Conservation (phyloP, 208 protist genomes). For the Herpetomonas tarakana region DNA sequence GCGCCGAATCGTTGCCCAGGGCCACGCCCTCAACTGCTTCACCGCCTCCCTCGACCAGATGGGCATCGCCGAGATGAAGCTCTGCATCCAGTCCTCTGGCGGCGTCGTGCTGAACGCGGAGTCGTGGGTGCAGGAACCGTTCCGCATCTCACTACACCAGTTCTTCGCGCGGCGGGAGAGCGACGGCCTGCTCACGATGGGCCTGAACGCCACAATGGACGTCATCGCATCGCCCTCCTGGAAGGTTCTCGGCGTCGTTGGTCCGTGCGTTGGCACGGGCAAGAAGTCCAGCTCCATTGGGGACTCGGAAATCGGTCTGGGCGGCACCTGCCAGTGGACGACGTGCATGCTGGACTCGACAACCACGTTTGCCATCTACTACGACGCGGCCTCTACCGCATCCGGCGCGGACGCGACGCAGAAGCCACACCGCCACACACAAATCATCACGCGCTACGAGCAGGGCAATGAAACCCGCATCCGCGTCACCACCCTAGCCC, state of each 20-base stretch:
- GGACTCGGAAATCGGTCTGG: constrained; percentile 94
- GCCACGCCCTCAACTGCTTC: constrained; percentile 97
- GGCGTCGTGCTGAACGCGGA: constrained; percentile 96
- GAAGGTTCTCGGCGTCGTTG: constrained; percentile 95
- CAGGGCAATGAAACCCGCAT: constrained; percentile 69
- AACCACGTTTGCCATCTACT: constrained; percentile 96
- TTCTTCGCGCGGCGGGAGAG: constrained; percentile 77
- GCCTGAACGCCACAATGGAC: constrained; percentile 95
- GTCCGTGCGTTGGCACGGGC: constrained; percentile 87
- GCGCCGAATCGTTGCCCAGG: constrained; percentile 88
- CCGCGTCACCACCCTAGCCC: constrained; percentile 87
- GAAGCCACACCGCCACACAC: constrained; percentile 68
- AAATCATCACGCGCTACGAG: constrained; percentile 97
- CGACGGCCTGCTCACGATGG: constrained; percentile 88
- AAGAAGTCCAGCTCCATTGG: constrained; percentile 89
- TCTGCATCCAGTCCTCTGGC: constrained; percentile 90
- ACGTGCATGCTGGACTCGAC: constrained; percentile 92
- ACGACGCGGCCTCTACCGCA: constrained; percentile 90
- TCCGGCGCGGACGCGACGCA: constrained; percentile 21
- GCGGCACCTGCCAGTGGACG: constrained; percentile 97
- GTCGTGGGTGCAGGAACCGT: constrained; percentile 95
- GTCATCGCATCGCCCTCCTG: constrained; percentile 94
- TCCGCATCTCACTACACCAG: constrained; percentile 92
- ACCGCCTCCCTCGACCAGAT: constrained; percentile 97
- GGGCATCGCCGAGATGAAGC: constrained; percentile 96